Conservation (phyloP, 2,329 filamentous ascomycete genomes). For the Colletotrichum musae region DNA sequence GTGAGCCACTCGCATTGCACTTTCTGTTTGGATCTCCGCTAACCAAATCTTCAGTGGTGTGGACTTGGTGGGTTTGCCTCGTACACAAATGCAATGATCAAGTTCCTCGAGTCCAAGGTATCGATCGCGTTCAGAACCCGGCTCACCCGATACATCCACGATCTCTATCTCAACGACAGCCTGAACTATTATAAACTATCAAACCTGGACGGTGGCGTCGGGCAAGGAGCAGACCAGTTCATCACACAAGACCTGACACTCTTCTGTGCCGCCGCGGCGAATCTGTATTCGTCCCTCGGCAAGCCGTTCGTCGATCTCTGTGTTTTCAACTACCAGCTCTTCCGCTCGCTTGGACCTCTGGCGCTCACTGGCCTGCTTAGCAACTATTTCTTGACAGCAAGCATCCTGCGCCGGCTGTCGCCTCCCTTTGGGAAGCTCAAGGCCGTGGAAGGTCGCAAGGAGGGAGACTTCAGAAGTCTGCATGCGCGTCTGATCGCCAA, state of each 20-base stretch:
- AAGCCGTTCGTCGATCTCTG: constrained; percentile 97
- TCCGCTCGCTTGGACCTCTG: constrained; percentile 89
- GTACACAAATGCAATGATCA: constrained; percentile 99
- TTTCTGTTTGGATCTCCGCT: constrained; percentile 28
- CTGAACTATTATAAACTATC: constrained; percentile 96
- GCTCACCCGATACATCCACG: constrained; percentile 95
- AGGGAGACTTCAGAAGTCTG: constrained; percentile 93
- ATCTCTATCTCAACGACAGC: constrained; percentile 94
- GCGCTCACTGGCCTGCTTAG: constrained; percentile 88
- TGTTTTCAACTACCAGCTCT: constrained; percentile 98
- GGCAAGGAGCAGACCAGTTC: constrained; percentile 93
- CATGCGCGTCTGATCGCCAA: constrained; percentile 96
- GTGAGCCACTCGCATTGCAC: constrained; percentile 49
- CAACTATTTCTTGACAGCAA: constrained; percentile 96
- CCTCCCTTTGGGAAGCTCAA: constrained; percentile 98
- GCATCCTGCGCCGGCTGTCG: constrained; percentile 87
- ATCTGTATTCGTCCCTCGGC: constrained; percentile 95
- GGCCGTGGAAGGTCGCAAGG: constrained; percentile 93
- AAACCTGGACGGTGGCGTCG: constrained; percentile 93
- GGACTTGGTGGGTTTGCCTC: constrained; percentile 93
- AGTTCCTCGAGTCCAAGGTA: constrained; percentile 97
- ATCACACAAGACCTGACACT: constrained; percentile 97
- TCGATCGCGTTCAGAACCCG: constrained; percentile 98
- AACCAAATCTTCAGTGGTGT: constrained; percentile 75
- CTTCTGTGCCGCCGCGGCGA: constrained; percentile 93